Evolutionary conservation across 2,329 filamentous ascomycete genomes (phyloP).

Genomic region (Ceratocystis papillata): DNA sequence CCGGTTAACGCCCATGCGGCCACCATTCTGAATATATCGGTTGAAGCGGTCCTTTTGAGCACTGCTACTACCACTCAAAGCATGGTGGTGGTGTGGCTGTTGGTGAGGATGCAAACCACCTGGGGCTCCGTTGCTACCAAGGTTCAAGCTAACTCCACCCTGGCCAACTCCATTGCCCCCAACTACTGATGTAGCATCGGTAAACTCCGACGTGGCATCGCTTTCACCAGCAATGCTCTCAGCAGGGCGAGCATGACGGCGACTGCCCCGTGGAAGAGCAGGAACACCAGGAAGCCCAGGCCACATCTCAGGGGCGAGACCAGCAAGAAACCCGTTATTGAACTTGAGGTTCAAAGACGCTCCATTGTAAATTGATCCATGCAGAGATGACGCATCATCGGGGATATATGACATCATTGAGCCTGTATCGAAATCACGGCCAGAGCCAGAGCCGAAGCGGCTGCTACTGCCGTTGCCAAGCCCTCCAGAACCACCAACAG

Average conservation of each 20-base stretch:
- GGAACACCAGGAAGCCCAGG: constrained; percentile 62
- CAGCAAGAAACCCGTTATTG: constrained; percentile 79
- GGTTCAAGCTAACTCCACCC: constrained; percentile 37
- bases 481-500: constrained; percentile 17
- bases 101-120: constrained; percentile 2
- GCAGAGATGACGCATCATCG: constrained; percentile 91
- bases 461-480: constrained; percentile 29
- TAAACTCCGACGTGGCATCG: constrained; percentile 79
- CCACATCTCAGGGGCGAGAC: constrained; percentile 81
- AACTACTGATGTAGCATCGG: constrained; percentile 71
- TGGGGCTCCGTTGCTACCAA: constrained; percentile 12
- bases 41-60: constrained; percentile 64
- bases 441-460: constrained; percentile 30
- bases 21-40: constrained; percentile 81
- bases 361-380: constrained; percentile 80
- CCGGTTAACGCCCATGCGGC: constrained; percentile 55
- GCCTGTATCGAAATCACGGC: constrained; percentile 59
- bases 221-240: constrained; percentile 85
- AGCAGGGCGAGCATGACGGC: constrained; percentile 54
- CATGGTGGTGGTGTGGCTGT: constrained; percentile 13
- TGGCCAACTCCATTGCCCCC: constrained; percentile 65
- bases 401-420: constrained; percentile 93
- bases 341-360: constrained; percentile 72
- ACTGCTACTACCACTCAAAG: constrained; percentile 10
- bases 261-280: constrained; percentile 50